Conservation (phyloP, 768 basidiomycete species). For the Ephemerocybe angulata region DNA sequence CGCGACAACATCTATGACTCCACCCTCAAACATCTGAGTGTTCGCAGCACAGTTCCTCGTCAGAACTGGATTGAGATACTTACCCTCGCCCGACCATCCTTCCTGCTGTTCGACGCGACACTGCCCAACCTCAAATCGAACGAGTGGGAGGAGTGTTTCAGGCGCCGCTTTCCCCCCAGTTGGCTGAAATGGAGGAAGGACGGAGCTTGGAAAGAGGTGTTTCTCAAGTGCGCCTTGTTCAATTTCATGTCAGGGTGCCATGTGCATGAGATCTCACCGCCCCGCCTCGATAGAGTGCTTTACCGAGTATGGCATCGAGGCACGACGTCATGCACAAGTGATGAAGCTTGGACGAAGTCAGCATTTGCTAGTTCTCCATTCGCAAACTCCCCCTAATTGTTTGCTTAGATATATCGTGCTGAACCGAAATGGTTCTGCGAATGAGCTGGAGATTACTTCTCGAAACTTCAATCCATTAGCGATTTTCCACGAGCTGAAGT, state of each 20-base stretch:
- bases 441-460: conserved; percentile 64
- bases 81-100: conserved; percentile 54
- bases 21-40: conserved; percentile 55
- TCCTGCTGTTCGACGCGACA: conserved; percentile 64
- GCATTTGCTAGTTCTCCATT: conserved; percentile 11
- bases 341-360: conserved; percentile 84
- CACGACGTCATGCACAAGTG: conserved; percentile 64
- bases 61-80: conserved; percentile 81
- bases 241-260: conserved; percentile 2
- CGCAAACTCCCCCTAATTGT: conserved; percentile 7
- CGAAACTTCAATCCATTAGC: conserved; percentile 62
- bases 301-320: conserved; percentile 68
- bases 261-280: conserved; percentile 4
- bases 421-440: conserved; percentile 73
- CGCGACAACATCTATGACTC: conserved; percentile 43
- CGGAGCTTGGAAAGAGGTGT: conserved; percentile 59
- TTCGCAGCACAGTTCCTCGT: conserved; percentile 61
- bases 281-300: conserved; percentile 23
- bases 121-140: conserved; percentile 60
- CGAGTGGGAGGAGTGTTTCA: conserved; percentile 78
- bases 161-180: conserved; percentile 68
- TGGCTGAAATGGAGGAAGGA: conserved; percentile 71
- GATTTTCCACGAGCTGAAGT: conserved; percentile 76
- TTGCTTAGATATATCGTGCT: conserved; percentile 62
- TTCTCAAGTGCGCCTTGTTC: conserved; percentile 51